Evolutionary conservation across 179 eudicot genomes (phyloP).

Genomic region (Patellifolia procumbens): DNA sequence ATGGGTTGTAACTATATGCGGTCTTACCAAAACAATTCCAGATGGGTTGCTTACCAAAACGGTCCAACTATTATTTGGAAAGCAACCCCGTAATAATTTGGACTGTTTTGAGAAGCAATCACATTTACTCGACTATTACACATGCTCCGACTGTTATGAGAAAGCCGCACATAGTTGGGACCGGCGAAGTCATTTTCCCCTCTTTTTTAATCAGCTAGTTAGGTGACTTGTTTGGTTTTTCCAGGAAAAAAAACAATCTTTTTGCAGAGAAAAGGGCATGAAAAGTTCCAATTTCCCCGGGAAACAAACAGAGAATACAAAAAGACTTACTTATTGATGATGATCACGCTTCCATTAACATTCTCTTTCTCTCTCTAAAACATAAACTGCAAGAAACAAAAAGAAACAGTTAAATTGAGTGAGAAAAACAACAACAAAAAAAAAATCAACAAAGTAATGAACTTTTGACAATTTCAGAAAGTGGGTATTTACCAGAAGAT

Average conservation of each 20-base stretch:
- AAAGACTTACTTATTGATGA: constrained; percentile 16
- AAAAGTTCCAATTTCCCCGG: background rate
- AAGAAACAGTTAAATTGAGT: constrained; percentile 7
- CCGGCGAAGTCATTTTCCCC: too few relatives aligned
- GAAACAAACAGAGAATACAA: constrained; percentile 15
- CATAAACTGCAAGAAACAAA: background rate
- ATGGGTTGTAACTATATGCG: too few relatives aligned
- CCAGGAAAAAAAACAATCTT: constrained; percentile 9
- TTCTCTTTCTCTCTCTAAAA: constrained; percentile 13
- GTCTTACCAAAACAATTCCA: too few relatives aligned
- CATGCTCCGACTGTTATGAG: too few relatives aligned
- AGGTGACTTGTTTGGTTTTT: constrained; percentile 9
- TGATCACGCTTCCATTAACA: constrained; percentile 7
- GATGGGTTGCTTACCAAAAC: too few relatives aligned
- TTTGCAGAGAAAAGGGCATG: background rate
- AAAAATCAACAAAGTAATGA: constrained; percentile 18
- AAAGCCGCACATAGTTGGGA: too few relatives aligned
- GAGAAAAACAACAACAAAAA: constrained; percentile 1
- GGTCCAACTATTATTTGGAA: too few relatives aligned
- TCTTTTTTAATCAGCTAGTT: constrained; percentile 12
- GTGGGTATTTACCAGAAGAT: constrained; percentile 19
- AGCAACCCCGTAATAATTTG: too few relatives aligned
- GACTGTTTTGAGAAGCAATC: too few relatives aligned
- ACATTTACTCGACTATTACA: too few relatives aligned
- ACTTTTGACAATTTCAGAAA: constrained; percentile 17